phyloP scores from a whole-genome alignment of 352 stramenopile species.

The Elongisporangium undulatum region DNA sequence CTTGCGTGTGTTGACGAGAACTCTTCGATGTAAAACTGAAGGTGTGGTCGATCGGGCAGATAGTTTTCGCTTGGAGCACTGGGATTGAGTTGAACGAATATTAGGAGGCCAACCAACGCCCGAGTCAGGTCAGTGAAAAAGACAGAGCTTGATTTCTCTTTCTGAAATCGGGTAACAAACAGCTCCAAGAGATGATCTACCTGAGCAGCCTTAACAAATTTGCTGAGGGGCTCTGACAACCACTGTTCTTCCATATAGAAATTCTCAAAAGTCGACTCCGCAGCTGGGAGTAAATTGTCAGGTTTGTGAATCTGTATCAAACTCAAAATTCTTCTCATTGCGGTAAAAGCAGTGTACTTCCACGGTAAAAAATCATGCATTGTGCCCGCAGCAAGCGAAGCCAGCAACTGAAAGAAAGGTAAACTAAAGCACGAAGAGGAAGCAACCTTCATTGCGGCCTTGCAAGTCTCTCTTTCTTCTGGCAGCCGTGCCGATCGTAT shows the following conservation, averaged over 20 bases:
- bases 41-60: background rate
- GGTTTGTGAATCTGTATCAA: background rate
- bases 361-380: conserved; percentile 11
- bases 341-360: conserved; percentile 24
- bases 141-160: conserved; percentile 19
- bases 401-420: conserved; percentile 22
- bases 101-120: conserved; percentile 24
- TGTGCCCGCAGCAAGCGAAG: conserved; percentile 11
- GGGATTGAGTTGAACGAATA: background rate
- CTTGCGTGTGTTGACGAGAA: conserved; percentile 29
- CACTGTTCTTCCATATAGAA: background rate
- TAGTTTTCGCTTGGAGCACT: background rate
- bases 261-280: background rate
- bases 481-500: background rate
- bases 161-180: conserved; percentile 21
- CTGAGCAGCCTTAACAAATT: conserved; percentile 9
- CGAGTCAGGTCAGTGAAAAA: conserved; percentile 32
- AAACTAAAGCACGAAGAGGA: conserved; percentile 14
- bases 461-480: background rate
- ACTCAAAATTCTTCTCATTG: conserved; percentile 15
- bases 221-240: conserved; percentile 1
- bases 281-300: background rate
- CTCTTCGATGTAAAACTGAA: conserved; percentile 9
- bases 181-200: conserved; percentile 22
- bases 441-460: background rate